Base-by-base conservation (phyloP, 2,329 filamentous ascomycete species). In the Fusarium aywerte region DNA sequence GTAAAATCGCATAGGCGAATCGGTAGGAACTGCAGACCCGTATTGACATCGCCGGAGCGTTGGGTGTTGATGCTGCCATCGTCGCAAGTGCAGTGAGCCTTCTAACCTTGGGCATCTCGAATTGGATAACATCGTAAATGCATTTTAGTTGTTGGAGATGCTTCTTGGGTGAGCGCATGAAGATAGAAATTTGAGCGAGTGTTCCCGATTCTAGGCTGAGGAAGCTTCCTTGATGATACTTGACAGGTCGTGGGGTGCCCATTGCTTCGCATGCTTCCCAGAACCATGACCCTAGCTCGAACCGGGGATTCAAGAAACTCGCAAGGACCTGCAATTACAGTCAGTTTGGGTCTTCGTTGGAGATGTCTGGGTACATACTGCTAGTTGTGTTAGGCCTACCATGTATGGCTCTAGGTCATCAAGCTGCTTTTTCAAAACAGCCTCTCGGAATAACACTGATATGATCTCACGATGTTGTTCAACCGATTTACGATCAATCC, bases 261-360 rank as follows among this genome's bases (percentile, higher is more conserved):
- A 49, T 49, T 1, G 21, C n/a, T 10, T 45, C 44, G 3, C 65
- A 68, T 4, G 65, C 65, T 29, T 73, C 55, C 69, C 69, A 73
- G 32, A 73, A 73, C 71, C 71, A 73, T 1, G 48, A 39, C 3
- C 65, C 71, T 0, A 73, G 20, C 8, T 58, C 53, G 16, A 73
- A 54, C 2, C 35, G 39, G 1, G 67, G 62, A 13, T 69, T 70
- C 0, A 72, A n/a, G 7, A 72, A 57, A n/a, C 65, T 69, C 6
- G 63, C 50, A 5, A 65, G 56, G 2, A 62, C 53, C 70, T 73
- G 5, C 0, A 25, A 2, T 1, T 3, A 1, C 1, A 2, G 15
- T 63, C 2, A 65, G 25, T 29, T 7, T 13, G 1, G 0, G 3
- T 3, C 15, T 2, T 11, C 0, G 0, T n/a, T 12, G 9, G 4